Evolutionary conservation across 257 asterid genomes (phyloP).

Genomic region (Sherardia arvensis): DNA sequence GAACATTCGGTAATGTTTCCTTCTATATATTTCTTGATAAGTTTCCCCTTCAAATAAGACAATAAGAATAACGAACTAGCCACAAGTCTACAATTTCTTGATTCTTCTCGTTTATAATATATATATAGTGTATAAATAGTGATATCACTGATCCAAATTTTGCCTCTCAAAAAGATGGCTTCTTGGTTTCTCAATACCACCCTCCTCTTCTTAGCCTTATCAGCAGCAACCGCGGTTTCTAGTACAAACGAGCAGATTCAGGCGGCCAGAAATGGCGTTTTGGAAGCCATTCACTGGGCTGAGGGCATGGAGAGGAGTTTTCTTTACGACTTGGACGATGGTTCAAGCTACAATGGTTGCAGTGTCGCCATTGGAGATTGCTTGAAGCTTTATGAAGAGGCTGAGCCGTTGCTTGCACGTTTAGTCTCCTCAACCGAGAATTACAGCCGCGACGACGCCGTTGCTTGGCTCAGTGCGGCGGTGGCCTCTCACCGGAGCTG

Average conservation of each 20-base stretch:
- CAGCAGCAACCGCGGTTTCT: neutral
- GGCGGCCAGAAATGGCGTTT: conserved; percentile 28
- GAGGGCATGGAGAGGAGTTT: conserved; percentile 10
- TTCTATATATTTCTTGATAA: neutral
- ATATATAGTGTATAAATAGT: neutral
- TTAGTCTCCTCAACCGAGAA: conserved; percentile 17
- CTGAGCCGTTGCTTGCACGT: conserved; percentile 35
- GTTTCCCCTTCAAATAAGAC: neutral
- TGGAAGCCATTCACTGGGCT: conserved; percentile 31
- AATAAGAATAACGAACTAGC: neutral
- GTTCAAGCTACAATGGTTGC: neutral
- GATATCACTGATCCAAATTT: neutral
- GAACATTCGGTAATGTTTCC: no score
- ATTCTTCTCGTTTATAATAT: neutral
- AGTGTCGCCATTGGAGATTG: conserved; percentile 30
- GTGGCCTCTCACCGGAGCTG: conserved; percentile 55
- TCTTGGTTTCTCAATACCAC: neutral
- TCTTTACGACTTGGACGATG: neutral
- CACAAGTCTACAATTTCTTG: conserved; percentile 23
- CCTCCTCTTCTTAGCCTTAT: conserved; percentile 2
- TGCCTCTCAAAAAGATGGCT: neutral
- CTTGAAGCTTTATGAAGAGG: conserved; percentile 38
- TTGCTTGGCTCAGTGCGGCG: conserved; percentile 72
- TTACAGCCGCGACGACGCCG: conserved; percentile 33
- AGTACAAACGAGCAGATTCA: conserved; percentile 1